A percentile compares a stretch with the other conserved stretches of the same genome.
Conservation (phyloP, 192 early-diverging fungal species). For the Coemansia erecta region DNA sequence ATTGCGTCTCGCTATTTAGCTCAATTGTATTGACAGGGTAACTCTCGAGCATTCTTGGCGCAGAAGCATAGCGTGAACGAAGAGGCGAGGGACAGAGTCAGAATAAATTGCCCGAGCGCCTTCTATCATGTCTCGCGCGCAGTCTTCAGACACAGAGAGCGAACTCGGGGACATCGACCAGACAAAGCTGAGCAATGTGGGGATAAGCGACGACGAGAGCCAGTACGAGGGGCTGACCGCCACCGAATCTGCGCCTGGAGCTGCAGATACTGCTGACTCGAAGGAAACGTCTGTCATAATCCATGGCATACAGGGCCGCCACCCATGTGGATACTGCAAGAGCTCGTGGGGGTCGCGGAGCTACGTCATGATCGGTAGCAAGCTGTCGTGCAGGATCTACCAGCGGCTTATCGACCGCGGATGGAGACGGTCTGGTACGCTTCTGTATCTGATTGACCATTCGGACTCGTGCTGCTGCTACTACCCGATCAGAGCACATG, state of each 20-base stretch:
- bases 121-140: background rate
- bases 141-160: background rate
- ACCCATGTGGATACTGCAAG: constrained; percentile 43
- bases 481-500: constrained; percentile 44
- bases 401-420: constrained; percentile 48
- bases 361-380: background rate
- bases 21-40: too few relatives aligned
- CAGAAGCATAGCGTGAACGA: too few relatives aligned
- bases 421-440: constrained; percentile 49
- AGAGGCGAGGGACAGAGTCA: too few relatives aligned
- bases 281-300: background rate
- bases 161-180: background rate
- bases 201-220: background rate
- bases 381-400: constrained; percentile 40
- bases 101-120: too few relatives aligned
- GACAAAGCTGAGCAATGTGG: background rate
- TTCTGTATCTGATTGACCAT: constrained; percentile 54
- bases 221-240: background rate
- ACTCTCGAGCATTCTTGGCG: too few relatives aligned
- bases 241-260: too few relatives aligned
- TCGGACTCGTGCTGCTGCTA: constrained; percentile 56
- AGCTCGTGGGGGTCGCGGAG: constrained; percentile 9
- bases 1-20: too few relatives aligned
- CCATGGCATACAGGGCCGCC: constrained; percentile 26
- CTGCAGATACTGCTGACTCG: too few relatives aligned